A percentile compares a stretch with the other conserved stretches of the same genome.
Conservation (phyloP, 225 moss, liverwort and hornwort genomes). For the Polytrichum commune region DNA sequence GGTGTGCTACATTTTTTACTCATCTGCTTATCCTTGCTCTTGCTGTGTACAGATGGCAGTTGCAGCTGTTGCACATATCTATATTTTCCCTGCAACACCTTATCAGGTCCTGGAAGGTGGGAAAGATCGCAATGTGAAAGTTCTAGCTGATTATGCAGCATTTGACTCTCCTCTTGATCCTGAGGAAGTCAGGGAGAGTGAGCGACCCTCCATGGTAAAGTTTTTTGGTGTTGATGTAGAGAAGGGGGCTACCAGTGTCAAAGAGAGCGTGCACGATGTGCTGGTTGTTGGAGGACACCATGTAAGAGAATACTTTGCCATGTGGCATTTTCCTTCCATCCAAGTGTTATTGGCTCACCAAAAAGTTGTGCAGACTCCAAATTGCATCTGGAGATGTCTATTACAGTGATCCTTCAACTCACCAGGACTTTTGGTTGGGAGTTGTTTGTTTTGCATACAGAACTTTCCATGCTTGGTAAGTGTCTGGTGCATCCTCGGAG, state of each 20-base stretch:
- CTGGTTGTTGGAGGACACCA: slow-evolving; percentile 92
- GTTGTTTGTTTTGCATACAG: too few relatives aligned
- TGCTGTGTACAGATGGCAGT: slow-evolving; percentile 73
- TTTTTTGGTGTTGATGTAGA: slow-evolving; percentile 50
- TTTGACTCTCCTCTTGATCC: slow-evolving; percentile 95
- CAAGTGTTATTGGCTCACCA: too few relatives aligned
- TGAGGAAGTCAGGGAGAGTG: slow-evolving; percentile 94
- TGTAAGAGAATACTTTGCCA: slow-evolving; percentile 35
- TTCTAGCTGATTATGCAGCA: slow-evolving; percentile 86
- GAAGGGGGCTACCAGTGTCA: slow-evolving; percentile 76
- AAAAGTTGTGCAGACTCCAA: too few relatives aligned
- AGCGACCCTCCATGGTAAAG: slow-evolving; percentile 73
- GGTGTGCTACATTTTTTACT: too few relatives aligned
- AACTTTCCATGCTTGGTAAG: too few relatives aligned
- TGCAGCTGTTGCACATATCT: slow-evolving; percentile 92
- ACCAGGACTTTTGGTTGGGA: too few relatives aligned
- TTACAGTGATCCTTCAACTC: too few relatives aligned
- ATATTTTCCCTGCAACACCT: slow-evolving; percentile 87
- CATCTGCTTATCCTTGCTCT: too few relatives aligned
- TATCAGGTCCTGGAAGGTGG: slow-evolving; percentile 72
- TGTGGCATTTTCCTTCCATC: too few relatives aligned
- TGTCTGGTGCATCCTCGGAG: too few relatives aligned
- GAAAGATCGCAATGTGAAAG: slow-evolving; percentile 83
- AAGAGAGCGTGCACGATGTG: slow-evolving; percentile 90
- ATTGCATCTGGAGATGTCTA: too few relatives aligned